Percentiles rank a stretch among this genome's conserved stretches.
Conservation (phyloP, 495 filamentous ascomycete genomes). For the Astrocystis sublimbata region DNA sequence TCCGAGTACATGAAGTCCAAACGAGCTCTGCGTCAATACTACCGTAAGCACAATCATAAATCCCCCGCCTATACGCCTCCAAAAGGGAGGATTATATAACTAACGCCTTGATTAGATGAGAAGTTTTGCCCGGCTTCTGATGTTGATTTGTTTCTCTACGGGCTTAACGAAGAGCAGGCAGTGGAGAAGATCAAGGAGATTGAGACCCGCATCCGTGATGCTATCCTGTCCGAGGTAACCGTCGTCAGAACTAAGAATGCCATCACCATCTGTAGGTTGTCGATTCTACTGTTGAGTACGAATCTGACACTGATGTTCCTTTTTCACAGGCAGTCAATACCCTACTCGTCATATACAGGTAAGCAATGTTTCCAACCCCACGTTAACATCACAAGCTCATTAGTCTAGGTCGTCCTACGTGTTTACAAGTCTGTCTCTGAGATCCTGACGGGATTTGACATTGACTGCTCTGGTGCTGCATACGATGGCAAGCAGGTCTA, state of each 20-base stretch:
- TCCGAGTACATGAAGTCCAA: conserved; percentile 63
- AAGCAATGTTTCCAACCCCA: background rate
- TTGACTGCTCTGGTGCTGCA: conserved; percentile 77
- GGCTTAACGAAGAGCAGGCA: conserved; percentile 69
- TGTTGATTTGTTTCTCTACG: conserved; percentile 82
- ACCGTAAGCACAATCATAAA: conserved; percentile 34
- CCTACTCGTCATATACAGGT: conserved; percentile 73
- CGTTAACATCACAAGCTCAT: background rate
- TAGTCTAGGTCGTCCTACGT: conserved; percentile 71
- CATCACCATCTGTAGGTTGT: conserved; percentile 64
- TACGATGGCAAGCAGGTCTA: conserved; percentile 79
- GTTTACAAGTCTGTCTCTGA: conserved; percentile 79
- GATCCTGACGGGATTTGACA: conserved; percentile 83
- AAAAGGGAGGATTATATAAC: background rate
- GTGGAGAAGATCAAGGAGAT: conserved; percentile 81
- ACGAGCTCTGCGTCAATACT: conserved; percentile 67
- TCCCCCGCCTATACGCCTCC: background rate
- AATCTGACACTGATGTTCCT: background rate
- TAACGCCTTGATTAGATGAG: conserved; percentile 48
- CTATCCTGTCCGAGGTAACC: conserved; percentile 73
- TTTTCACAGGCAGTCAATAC: conserved; percentile 63
- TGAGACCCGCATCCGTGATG: conserved; percentile 66
- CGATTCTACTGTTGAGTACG: background rate
- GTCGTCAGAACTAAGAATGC: conserved; percentile 79
- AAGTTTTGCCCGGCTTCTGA: conserved; percentile 78